These are phyloP conservation scores for Bremia lactucae DNA, from an alignment of 352 stramenopile genomes.

Conservation along the genomic window DNA sequence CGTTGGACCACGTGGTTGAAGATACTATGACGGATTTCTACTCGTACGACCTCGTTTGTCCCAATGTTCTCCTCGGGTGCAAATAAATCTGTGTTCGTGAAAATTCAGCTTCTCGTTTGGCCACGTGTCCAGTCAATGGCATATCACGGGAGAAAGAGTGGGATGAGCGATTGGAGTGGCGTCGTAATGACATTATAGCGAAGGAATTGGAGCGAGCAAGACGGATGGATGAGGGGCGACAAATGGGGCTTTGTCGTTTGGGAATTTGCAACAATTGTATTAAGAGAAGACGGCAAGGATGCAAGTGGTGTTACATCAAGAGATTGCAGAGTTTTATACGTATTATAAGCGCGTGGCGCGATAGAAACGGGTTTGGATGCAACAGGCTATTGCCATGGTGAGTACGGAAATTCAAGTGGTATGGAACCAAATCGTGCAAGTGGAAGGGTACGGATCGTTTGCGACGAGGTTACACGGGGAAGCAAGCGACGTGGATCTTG, in stretches of 20 bases:
- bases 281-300: slow-evolving; percentile 70
- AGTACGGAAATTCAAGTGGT: slow-evolving; percentile 30
- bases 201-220: slow-evolving; percentile 63
- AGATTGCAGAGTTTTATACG: slow-evolving; percentile 53
- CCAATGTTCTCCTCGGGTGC: slow-evolving; percentile 70
- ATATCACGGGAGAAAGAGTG: slow-evolving; percentile 72
- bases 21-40: slow-evolving; percentile 53
- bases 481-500: slow-evolving; percentile 68
- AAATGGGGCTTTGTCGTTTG: slow-evolving; percentile 35
- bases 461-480: slow-evolving; percentile 50
- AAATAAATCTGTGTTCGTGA: slow-evolving; percentile 70
- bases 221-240: slow-evolving; percentile 48
- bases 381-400: slow-evolving; percentile 41
- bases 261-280: slow-evolving; percentile 64
- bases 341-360: slow-evolving; percentile 33
- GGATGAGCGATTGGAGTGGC: slow-evolving; percentile 59
- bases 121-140: slow-evolving; percentile 49
- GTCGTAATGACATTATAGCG: slow-evolving; percentile 52
- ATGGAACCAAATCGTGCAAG: slow-evolving; percentile 34
- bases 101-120: slow-evolving; percentile 50
- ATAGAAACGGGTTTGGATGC: slow-evolving; percentile 27
- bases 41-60: slow-evolving; percentile 78
- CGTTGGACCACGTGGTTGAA: slow-evolving; percentile 49
- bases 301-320: slow-evolving; percentile 68
- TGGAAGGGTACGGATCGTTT: slow-evolving; percentile 72